phyloP scores from a whole-genome alignment of 2,329 filamentous ascomycete genomes.

The Ambrosiella beaveri region DNA sequence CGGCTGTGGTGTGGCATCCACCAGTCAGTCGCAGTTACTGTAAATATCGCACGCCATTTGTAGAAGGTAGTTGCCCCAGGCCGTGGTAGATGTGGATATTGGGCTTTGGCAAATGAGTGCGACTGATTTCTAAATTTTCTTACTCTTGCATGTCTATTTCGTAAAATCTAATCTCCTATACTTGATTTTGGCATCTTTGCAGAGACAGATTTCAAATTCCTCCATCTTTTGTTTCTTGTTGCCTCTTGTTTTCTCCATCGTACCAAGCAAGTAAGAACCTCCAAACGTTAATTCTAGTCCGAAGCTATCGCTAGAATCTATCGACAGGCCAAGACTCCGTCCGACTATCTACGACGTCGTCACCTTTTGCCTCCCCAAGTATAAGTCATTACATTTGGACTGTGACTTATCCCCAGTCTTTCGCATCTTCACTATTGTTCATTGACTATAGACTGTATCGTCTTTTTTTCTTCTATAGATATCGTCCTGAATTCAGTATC shows the following conservation, averaged over 20 bases:
- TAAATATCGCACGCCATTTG: background rate
- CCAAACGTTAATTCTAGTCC: background rate
- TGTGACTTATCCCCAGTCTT: background rate
- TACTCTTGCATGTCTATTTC: background rate
- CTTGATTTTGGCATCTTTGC: background rate
- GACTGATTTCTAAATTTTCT: too few species aligned
- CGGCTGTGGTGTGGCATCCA: background rate
- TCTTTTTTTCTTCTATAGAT: background rate
- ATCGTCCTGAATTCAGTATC: too few species aligned
- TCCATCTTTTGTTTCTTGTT: background rate
- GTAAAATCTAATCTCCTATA: background rate
- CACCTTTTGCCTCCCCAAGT: background rate
- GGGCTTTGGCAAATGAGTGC: too few species aligned
- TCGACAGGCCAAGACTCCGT: background rate
- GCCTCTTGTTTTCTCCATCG: constrained; percentile 1
- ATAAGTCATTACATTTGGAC: background rate
- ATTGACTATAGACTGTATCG: background rate
- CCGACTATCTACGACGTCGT: background rate
- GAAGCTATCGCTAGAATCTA: background rate
- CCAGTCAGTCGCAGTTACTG: background rate
- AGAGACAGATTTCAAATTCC: background rate
- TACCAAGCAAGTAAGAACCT: background rate
- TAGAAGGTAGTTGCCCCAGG: background rate
- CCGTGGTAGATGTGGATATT: background rate
- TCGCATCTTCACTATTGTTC: background rate